A percentile compares a stretch with the other conserved stretches of the same genome.
phyloP scores from a whole-genome alignment of 352 stramenopile genomes.

The Blastocystis sp. region DNA sequence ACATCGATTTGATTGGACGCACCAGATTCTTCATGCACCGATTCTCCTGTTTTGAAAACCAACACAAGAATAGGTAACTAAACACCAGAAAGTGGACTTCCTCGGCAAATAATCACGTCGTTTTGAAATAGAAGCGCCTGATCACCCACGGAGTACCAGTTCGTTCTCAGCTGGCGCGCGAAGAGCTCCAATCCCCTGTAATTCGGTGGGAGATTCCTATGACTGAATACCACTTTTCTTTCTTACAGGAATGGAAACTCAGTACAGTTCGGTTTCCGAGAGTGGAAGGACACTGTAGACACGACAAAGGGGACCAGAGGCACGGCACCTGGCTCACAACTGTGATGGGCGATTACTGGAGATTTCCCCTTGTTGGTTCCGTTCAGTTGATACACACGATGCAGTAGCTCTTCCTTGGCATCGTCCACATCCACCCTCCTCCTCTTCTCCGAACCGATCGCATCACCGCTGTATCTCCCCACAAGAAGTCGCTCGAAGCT shows the following conservation, averaged over 20 bases:
- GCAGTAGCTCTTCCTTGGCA: background rate
- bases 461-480: background rate
- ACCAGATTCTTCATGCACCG: slow-evolving; percentile 10
- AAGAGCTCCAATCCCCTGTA: slow-evolving; percentile 56
- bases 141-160: slow-evolving; percentile 55
- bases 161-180: background rate
- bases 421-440: background rate
- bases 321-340: background rate
- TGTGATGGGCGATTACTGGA: background rate
- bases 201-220: background rate
- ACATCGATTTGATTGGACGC: slow-evolving; percentile 30
- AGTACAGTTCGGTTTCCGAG: slow-evolving; percentile 51
- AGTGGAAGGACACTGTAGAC: slow-evolving; percentile 56
- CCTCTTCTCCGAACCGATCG: background rate
- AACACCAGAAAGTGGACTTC: no score
- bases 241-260: slow-evolving; percentile 46
- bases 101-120: background rate
- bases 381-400: slow-evolving; percentile 41
- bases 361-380: slow-evolving; percentile 16
- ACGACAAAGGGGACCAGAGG: slow-evolving; percentile 21
- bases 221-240: background rate
- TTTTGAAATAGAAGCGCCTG: slow-evolving; percentile 49
- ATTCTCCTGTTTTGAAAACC: background rate
- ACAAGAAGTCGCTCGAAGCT: slow-evolving; percentile 59
- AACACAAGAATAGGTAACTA: no score